Evolutionary conservation across 306 rosid genomes (phyloP).

Genomic region (Nissolia schottii): DNA sequence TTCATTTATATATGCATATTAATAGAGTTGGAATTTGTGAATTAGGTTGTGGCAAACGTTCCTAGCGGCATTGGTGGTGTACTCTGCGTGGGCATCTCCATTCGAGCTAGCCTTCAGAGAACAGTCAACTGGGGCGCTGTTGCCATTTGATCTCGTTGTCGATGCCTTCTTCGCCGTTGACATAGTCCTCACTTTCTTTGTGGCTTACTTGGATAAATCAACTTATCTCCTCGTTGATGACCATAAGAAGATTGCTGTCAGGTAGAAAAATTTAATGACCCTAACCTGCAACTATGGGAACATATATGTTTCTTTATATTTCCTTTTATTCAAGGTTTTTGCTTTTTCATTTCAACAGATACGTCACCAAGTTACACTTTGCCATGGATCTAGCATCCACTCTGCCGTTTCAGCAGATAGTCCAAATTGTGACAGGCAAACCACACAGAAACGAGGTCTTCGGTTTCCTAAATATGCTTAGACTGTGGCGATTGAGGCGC

Average conservation of each 20-base stretch:
- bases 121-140: conserved; percentile 39
- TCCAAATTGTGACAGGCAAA: conserved; percentile 44
- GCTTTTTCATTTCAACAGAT: conserved; percentile 38
- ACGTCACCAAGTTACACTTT: conserved; percentile 52
- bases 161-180: conserved; percentile 76
- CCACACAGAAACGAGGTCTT: conserved; percentile 28
- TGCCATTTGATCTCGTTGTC: conserved; percentile 56
- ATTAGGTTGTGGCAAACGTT: conserved; percentile 79
- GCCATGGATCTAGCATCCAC: conserved; percentile 75
- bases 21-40: conserved; percentile 3
- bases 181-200: conserved; percentile 67
- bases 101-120: conserved; percentile 74
- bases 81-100: conserved; percentile 90
- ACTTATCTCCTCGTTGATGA: conserved; percentile 76
- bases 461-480: conserved; percentile 70
- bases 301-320: not conserved
- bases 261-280: conserved; percentile 25
- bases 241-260: conserved; percentile 69
- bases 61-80: conserved; percentile 61
- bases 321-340: not conserved
- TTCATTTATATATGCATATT: not conserved
- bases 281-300: not conserved
- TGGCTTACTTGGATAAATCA: conserved; percentile 77
- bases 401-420: conserved; percentile 57
- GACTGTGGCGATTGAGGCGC: conserved; percentile 83